Evolutionary conservation across 1,284 basidiomycete species (phyloP).

Genomic region (Cerioporus squamosus): DNA sequence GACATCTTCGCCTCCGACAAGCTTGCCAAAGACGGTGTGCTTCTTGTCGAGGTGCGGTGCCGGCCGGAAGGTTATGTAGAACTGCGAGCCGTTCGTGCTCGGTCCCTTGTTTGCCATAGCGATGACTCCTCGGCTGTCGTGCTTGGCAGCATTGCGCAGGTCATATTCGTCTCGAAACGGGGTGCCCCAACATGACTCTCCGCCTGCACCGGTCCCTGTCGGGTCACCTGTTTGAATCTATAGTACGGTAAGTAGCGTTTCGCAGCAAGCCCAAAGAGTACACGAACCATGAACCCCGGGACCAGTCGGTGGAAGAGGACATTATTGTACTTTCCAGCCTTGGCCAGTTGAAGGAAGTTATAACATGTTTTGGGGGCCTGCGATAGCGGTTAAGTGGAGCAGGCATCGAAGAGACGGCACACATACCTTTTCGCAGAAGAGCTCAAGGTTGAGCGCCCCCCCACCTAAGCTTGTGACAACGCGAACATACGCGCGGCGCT

Average conservation of each 20-base stretch:
- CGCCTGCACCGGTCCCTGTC: slow-evolving; percentile 93
- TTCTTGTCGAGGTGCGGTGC: slow-evolving; percentile 84
- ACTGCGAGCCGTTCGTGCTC: slow-evolving; percentile 89
- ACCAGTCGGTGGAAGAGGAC: slow-evolving; percentile 93
- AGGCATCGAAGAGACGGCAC: background rate
- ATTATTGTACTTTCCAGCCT: slow-evolving; percentile 88
- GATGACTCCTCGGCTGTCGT: slow-evolving; percentile 79
- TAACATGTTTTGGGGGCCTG: slow-evolving; percentile 97
- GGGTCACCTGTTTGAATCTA: slow-evolving; percentile 96
- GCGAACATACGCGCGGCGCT: slow-evolving; percentile 88
- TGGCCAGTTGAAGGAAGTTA: slow-evolving; percentile 94
- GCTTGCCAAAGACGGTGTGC: slow-evolving; percentile 96
- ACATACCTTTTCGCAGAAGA: slow-evolving; percentile 86
- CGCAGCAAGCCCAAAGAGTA: background rate
- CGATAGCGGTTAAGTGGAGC: background rate
- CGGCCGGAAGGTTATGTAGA: slow-evolving; percentile 86
- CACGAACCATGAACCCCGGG: slow-evolving; percentile 91
- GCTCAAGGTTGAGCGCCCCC: slow-evolving; percentile 86
- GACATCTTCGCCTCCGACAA: slow-evolving; percentile 93
- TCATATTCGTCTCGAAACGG: slow-evolving; percentile 94
- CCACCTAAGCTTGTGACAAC: slow-evolving; percentile 90
- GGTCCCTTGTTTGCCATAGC: slow-evolving; percentile 95
- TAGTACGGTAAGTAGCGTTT: background rate
- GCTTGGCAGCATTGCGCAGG: slow-evolving; percentile 83
- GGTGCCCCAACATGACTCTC: slow-evolving; percentile 93